A percentile compares a stretch with the other conserved stretches of the same genome.
Evolutionary conservation across 306 rosid genomes (phyloP).

Genomic region (Sphenostylis stenocarpa): DNA sequence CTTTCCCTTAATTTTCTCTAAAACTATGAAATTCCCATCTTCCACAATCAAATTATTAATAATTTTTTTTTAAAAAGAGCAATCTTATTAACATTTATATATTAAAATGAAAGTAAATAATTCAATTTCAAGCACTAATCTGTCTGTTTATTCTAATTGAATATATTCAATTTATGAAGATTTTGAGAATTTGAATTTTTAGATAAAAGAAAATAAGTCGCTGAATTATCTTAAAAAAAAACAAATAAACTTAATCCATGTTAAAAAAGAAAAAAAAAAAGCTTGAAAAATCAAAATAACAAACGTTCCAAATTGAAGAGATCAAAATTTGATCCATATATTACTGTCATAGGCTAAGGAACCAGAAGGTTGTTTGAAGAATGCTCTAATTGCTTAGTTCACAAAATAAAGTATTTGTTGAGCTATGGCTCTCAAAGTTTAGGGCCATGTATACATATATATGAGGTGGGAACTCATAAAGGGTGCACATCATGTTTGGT

Average conservation of each 20-base stretch:
- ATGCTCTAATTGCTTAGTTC: conserved; percentile 52
- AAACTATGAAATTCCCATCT: background rate
- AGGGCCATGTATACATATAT: conserved; percentile 30
- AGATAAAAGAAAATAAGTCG: too few relatives aligned
- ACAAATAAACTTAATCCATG: too few relatives aligned
- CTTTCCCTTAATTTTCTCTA: background rate
- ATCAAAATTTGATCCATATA: background rate
- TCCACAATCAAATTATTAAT: too few relatives aligned
- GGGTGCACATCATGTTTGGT: conserved; percentile 46
- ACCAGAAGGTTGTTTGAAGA: conserved; percentile 7
- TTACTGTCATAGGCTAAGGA: conserved; percentile 18
- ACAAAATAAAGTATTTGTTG: conserved; percentile 56
- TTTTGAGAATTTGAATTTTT: background rate
- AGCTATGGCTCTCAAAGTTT: conserved; percentile 71
- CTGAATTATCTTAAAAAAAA: too few relatives aligned
- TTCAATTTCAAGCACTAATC: too few relatives aligned
- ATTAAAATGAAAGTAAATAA: too few relatives aligned
- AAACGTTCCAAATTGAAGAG: background rate
- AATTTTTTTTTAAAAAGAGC: too few relatives aligned
- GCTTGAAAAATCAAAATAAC: background rate
- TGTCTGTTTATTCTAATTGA: background rate
- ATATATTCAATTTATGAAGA: background rate
- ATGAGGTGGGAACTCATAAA: conserved; percentile 35
- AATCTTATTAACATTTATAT: too few relatives aligned
- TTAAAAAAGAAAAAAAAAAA: background rate